These are phyloP conservation scores for Penicillium atrosanguineum DNA, from an alignment of 495 filamentous ascomycete genomes.

Conservation along the genomic window DNA sequence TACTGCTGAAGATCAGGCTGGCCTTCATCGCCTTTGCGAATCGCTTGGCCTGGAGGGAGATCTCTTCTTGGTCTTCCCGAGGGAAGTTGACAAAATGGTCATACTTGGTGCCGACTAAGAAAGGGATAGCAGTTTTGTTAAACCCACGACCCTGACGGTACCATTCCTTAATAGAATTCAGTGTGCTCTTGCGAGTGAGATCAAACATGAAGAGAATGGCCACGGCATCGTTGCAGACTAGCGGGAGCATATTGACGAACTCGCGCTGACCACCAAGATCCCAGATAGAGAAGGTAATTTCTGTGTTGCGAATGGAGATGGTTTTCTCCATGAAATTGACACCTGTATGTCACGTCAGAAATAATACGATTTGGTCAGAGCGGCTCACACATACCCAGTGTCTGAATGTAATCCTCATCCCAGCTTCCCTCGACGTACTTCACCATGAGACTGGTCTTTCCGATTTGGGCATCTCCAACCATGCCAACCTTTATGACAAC, in stretches of 20 bases:
- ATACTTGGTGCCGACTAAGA: slow-evolving; percentile 95
- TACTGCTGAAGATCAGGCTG: slow-evolving; percentile 95
- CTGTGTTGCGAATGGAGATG: slow-evolving; percentile 98
- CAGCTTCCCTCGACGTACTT: slow-evolving; percentile 99
- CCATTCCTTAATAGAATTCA: slow-evolving; percentile 99
- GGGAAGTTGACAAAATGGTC: slow-evolving; percentile 99
- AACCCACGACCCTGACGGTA: slow-evolving; percentile 96
- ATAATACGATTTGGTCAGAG: slow-evolving; percentile 4
- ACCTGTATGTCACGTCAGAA: slow-evolving; percentile 37
- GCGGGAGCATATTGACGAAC: slow-evolving; percentile 98
- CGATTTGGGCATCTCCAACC: slow-evolving; percentile 98
- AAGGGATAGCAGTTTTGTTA: slow-evolving; percentile 98
- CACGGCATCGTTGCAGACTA: slow-evolving; percentile 98
- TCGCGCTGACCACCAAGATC: slow-evolving; percentile 96
- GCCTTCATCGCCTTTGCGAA: slow-evolving; percentile 99
- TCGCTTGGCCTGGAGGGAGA: slow-evolving; percentile 91
- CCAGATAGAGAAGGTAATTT: slow-evolving; percentile 99
- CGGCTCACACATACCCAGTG: slow-evolving; percentile 61
- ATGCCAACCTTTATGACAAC: slow-evolving; percentile 99
- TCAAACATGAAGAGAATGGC: slow-evolving; percentile 99
- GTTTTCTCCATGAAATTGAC: slow-evolving; percentile 99
- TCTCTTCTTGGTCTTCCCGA: slow-evolving; percentile 95
- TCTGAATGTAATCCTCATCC: slow-evolving; percentile 99
- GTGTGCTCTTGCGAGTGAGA: slow-evolving; percentile 91
- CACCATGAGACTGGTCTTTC: slow-evolving; percentile 98